Base-by-base conservation (phyloP, 75 land plant species). In the Cupressus sempervirens region DNA sequence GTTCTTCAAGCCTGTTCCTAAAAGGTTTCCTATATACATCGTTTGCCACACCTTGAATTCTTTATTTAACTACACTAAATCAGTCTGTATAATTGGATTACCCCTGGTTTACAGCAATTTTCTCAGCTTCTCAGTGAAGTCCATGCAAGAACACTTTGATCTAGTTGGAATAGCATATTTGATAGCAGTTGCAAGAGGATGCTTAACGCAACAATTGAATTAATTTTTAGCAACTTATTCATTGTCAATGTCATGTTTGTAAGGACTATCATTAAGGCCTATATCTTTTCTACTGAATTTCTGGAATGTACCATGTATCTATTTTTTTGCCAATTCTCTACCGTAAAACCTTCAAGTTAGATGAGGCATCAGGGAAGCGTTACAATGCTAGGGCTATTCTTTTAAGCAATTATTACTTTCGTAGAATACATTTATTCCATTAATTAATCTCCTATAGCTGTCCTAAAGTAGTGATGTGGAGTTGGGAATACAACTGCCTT, bases 401-500 rank as follows among this genome's bases (percentile, higher is more conserved):
- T n/a, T 16, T 34, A 26, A 34, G 36, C 16, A 83, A 62, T 62
- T 85, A n/a, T 38, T 80, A 32, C 86, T 77, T 86, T 84, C 85
- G 11, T 80, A 81, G 50, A 74, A 86, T 75, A 56, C 89, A 16
- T 84, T 88, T 32, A 32, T 81, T 82, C 90, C 91, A 7, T 54
- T 86, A 56, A 88, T 90, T 70, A 45, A 29, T 29, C 75, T 90
- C 6, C 84, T 87, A 26, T 86, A 88, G 85, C 86, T 85, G 10
- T 86, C 87, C 0, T 75, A 86, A 83, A 81, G 85, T 7, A 52
- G 67, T 40, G n/a, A n/a, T n/a, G n/a, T n/a, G n/a, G n/a, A n/a
- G n/a, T n/a, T n/a, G n/a, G n/a, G n/a, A n/a, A n/a, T 80, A 58
- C 52, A 7, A 88, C 83, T 8, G 91, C 87, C 5, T 83, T 90